Percentiles rank a stretch among this genome's conserved stretches.
phyloP scores from a whole-genome alignment of 192 early-diverging fungal species.

The Hyaloraphidium curvatum region DNA sequence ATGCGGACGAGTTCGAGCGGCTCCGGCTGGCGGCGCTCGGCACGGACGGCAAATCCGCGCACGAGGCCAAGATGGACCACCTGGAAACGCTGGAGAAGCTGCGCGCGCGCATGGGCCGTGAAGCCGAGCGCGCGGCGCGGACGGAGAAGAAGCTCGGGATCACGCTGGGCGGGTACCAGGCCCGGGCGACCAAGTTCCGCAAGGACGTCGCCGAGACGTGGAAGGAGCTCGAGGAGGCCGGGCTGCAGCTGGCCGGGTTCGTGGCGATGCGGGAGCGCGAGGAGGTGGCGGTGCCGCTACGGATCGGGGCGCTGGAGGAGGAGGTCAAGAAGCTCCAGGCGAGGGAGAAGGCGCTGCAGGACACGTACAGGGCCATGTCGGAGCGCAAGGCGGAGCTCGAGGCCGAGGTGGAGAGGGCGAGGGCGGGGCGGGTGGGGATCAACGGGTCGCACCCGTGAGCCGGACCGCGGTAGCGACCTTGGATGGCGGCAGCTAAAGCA shows the following conservation, averaged over 20 bases:
- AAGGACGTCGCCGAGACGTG: conserved; percentile 34
- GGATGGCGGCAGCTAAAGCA: too few relatives aligned
- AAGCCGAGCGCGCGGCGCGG: conserved; percentile 59
- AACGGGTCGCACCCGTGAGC: too few relatives aligned
- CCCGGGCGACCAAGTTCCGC: conserved; percentile 37
- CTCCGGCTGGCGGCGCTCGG: conserved; percentile 8
- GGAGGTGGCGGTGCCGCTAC: conserved; percentile 15
- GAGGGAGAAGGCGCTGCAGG: conserved; percentile 41
- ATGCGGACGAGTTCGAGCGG: conserved; percentile 16
- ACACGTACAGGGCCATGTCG: conserved; percentile 35
- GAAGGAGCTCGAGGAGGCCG: conserved; percentile 34
- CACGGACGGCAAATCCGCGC: background rate
- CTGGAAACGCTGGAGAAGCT: conserved; percentile 22
- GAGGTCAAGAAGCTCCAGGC: conserved; percentile 26
- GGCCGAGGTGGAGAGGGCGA: background rate
- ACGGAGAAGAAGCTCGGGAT: conserved; percentile 65
- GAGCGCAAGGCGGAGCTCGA: conserved; percentile 23
- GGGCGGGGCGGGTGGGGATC: too few relatives aligned
- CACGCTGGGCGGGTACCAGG: conserved; percentile 65
- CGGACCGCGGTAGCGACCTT: too few relatives aligned
- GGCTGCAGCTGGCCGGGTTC: conserved; percentile 41
- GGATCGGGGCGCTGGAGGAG: conserved; percentile 31
- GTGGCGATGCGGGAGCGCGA: conserved; percentile 21
- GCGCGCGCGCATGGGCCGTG: conserved; percentile 47
- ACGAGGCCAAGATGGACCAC: conserved; percentile 11